A percentile compares a stretch with the other conserved stretches of the same genome.
Conservation (phyloP, 306 rosid species). For the Corylus heterophylla region DNA sequence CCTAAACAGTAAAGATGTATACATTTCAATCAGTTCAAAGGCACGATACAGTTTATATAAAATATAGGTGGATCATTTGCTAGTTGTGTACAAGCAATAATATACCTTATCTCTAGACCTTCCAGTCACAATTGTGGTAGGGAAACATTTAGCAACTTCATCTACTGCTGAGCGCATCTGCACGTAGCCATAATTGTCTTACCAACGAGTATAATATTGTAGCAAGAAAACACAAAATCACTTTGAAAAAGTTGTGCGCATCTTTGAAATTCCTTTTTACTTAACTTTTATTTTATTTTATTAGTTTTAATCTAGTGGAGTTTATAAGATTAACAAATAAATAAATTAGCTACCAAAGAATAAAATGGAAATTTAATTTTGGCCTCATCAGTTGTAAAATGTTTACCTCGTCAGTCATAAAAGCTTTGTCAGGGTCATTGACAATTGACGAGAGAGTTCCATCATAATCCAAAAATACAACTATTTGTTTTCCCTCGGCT, state of each 20-base stretch:
- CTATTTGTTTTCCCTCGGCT: conserved; percentile 39
- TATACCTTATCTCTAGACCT: conserved; percentile 50
- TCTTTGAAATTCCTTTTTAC: too few relatives aligned
- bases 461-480: conserved; percentile 61
- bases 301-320: too few relatives aligned
- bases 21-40: too few relatives aligned
- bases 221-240: too few relatives aligned
- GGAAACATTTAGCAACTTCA: conserved; percentile 44
- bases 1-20: conserved; percentile 22
- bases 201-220: too few relatives aligned
- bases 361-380: background rate
- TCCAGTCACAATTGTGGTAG: conserved; percentile 58
- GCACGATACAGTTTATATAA: background rate
- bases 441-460: conserved; percentile 62
- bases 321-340: too few relatives aligned
- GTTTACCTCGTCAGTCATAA: conserved; percentile 49
- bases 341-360: too few relatives aligned
- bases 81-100: conserved; percentile 4
- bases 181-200: background rate
- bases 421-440: conserved; percentile 47
- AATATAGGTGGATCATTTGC: background rate
- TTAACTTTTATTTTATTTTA: too few relatives aligned
- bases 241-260: too few relatives aligned
- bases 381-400: background rate
- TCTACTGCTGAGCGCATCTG: conserved; percentile 54